Evolutionary conservation across 2,329 filamentous ascomycete genomes (phyloP).

Genomic region (Massarina eburnea): DNA sequence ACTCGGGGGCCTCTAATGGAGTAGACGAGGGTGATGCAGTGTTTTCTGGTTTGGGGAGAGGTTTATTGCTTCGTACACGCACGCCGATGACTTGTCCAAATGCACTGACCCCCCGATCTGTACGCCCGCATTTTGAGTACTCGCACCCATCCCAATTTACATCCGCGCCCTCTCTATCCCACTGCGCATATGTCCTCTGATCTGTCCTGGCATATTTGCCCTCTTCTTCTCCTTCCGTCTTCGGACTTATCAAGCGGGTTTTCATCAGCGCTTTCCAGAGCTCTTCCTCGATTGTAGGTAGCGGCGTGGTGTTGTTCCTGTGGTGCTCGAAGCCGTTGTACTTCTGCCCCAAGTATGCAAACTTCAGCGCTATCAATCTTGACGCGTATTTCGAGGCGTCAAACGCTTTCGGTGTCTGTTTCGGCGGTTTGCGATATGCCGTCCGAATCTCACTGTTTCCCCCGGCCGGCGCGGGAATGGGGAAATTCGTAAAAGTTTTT

Average conservation of each 20-base stretch:
- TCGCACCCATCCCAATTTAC: constrained; percentile 82
- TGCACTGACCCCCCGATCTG: constrained; percentile 89
- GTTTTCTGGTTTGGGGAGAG: constrained; percentile 46
- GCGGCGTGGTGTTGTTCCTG: constrained; percentile 64
- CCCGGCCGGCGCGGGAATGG: constrained; percentile 3
- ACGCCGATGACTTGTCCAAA: constrained; percentile 94
- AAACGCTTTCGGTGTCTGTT: constrained; percentile 56
- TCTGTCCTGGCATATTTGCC: constrained; percentile 36
- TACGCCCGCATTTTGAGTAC: constrained; percentile 94
- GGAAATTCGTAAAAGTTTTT: constrained; percentile 5
- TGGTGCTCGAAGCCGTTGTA: constrained; percentile 96
- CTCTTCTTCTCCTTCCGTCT: constrained; percentile 15
- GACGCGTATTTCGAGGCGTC: constrained; percentile 82
- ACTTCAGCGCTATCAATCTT: constrained; percentile 83
- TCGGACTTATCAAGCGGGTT: constrained; percentile 67
- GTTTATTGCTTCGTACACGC: constrained; percentile 76
- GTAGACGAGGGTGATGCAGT: constrained; percentile 7
- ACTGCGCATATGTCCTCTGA: constrained; percentile 37
- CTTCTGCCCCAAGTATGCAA: constrained; percentile 86
- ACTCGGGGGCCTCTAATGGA: constrained; percentile 3
- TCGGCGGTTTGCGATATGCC: constrained; percentile 30
- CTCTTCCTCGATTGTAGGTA: constrained; percentile 88
- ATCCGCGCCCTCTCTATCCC: constrained; percentile 43
- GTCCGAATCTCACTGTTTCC: constrained; percentile 7
- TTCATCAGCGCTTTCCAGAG: constrained; percentile 88